Conservation (phyloP, 2,329 filamentous ascomycete species). For the Nemania bipapillata region DNA sequence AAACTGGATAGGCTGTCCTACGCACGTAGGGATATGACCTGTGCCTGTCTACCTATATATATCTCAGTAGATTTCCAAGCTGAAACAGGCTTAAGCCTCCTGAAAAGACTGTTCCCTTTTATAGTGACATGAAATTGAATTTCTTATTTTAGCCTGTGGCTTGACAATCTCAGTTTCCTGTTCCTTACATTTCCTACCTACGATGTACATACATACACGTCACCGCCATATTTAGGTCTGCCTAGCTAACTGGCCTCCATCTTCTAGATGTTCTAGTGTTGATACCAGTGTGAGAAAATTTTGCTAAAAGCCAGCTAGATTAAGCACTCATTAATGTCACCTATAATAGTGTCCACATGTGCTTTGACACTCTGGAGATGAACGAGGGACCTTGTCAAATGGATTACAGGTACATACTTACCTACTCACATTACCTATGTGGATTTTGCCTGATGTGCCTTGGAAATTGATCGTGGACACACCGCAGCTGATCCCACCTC, state of each 20-base stretch:
- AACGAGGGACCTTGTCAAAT: neutral
- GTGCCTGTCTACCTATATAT: conserved; percentile 7
- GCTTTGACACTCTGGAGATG: neutral
- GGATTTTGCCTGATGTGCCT: conserved; percentile 20
- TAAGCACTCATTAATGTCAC: neutral
- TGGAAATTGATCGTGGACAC: conserved; percentile 24
- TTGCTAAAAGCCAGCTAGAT: neutral
- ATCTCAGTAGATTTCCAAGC: neutral
- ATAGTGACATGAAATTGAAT: neutral
- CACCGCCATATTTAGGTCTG: neutral
- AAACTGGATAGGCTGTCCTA: neutral
- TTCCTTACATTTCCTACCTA: neutral
- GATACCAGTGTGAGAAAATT: neutral
- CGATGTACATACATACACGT: neutral
- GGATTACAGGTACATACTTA: neutral
- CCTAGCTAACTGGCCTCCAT: neutral
- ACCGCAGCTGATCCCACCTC: conserved; percentile 8
- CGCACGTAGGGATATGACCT: neutral
- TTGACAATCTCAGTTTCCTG: neutral
- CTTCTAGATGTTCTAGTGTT: neutral
- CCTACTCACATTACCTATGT: neutral
- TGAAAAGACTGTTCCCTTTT: neutral
- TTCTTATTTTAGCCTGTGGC: conserved; percentile 7
- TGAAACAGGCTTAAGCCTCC: conserved; percentile 16
- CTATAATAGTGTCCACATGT: neutral